Conservation (phyloP, 148 eudicot species). For the Amaranthus hypochondriacus region DNA sequence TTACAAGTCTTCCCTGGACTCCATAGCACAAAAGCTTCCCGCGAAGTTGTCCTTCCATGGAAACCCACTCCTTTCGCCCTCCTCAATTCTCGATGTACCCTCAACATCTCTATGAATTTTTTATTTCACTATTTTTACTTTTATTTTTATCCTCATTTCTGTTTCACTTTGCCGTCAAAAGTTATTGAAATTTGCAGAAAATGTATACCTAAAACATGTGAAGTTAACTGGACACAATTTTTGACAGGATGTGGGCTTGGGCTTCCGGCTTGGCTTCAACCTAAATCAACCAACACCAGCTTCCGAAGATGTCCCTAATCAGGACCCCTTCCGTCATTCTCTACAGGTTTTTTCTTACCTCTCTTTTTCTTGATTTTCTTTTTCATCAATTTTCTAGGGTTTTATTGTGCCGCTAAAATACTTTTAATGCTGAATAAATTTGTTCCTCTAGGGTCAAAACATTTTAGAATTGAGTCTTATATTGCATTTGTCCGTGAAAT, state of each 20-base stretch:
- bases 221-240: not conserved
- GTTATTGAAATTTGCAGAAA: not conserved
- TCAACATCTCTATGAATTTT: not conserved
- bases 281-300: constrained; percentile 15
- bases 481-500: no score
- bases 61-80: constrained; percentile 29
- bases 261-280: constrained; percentile 41
- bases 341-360: constrained; percentile 21
- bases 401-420: not conserved
- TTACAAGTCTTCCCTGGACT: no score
- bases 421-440: not conserved
- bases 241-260: constrained; percentile 32
- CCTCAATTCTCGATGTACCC: constrained; percentile 40
- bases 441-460: not conserved
- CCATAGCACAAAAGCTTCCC: no score
- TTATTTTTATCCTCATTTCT: not conserved
- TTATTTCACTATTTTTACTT: not conserved
- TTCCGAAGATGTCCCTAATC: not conserved
- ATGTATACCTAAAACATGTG: not conserved
- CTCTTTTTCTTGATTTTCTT: not conserved
- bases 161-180: no score
- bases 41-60: constrained; percentile 11
- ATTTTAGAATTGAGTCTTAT: no score
- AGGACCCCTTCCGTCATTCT: not conserved
- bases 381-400: not conserved